These are phyloP conservation scores for Musa schizocarpa DNA, from an alignment of 176 grass and related monocot genomes.

Conservation along the genomic window DNA sequence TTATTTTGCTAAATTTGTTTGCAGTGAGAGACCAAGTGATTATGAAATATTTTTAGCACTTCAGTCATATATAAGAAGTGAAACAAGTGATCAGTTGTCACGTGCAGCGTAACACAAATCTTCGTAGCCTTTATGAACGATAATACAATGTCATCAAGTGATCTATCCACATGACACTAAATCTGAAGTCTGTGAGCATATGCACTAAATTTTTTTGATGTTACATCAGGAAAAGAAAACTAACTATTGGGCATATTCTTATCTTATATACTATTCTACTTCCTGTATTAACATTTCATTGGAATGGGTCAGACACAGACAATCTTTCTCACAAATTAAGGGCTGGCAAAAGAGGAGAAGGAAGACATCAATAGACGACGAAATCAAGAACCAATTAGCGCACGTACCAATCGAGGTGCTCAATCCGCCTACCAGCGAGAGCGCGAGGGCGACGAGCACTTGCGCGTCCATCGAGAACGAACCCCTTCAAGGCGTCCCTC, in stretches of 20 bases:
- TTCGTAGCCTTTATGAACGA: no score
- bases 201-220: no score
- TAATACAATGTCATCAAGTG: no score
- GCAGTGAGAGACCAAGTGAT: background rate
- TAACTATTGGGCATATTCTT: no score
- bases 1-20: background rate
- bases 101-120: background rate
- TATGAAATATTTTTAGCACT: background rate
- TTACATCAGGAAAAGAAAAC: no score
- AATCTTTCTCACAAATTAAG: no score
- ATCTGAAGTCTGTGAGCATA: no score
- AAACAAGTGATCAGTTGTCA: background rate
- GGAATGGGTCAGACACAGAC: no score
- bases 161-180: no score
- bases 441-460: slow-evolving; percentile 60
- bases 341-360: background rate
- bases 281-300: no score
- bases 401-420: slow-evolving; percentile 74
- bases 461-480: slow-evolving; percentile 22
- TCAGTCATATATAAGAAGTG: background rate
- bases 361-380: background rate
- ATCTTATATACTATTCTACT: no score
- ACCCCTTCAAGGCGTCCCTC: no score
- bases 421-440: slow-evolving; percentile 76
- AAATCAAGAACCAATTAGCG: background rate